Evolutionary conservation across 345 rosid genomes (phyloP), one percentile per base, ranked within the genome.

Genomic region (Zanthoxylum bungeanum): DNA sequence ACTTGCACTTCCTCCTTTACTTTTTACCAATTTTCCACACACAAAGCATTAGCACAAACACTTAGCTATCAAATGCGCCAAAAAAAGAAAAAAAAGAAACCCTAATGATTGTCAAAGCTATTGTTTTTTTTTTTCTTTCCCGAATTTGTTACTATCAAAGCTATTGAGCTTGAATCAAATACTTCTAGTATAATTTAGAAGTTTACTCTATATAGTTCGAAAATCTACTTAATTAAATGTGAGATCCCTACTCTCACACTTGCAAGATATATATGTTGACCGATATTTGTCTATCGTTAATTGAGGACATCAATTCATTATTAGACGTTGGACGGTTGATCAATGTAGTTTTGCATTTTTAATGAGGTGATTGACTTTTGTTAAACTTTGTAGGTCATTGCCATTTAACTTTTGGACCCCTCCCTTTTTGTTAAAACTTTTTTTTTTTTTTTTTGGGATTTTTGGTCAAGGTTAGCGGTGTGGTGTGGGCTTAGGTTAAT

Each of bases 381-480:
- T 63, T 39, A 39, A 42, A 47, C 24, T 69, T 64, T 25, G 79
- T 75, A 49, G 83, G 80, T 66, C 82, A 65, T 59, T 50, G 8
- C 25, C 14, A 50, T 0, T 72, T 67, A 50, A 64, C 66, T 62
- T 53, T 77, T 51, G 57, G 37, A 44, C 66, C 76, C 16, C 63
- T 5, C 11, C n/a, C 17, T 37, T 21, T 19, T 56, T 3, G 36
- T 40, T 25, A 42, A 50, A 50, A 50, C 53, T 50, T 50, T 50
- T 7, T 49, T 44, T 72, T 33, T n/a, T 60, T 37, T 40, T 28
- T 49, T 44, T 72, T 33, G 22, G 30, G 31, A 47, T 42, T 5
- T 44, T 67, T 44, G 34, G 51, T 71, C 53, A 46, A 46, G 27
- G 12, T 44, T n/a, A n/a, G n/a, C n/a, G n/a, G 49, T 12, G 2